Base-by-base conservation (phyloP, 179 eudicot genomes). In the Corrigiola litoralis region DNA sequence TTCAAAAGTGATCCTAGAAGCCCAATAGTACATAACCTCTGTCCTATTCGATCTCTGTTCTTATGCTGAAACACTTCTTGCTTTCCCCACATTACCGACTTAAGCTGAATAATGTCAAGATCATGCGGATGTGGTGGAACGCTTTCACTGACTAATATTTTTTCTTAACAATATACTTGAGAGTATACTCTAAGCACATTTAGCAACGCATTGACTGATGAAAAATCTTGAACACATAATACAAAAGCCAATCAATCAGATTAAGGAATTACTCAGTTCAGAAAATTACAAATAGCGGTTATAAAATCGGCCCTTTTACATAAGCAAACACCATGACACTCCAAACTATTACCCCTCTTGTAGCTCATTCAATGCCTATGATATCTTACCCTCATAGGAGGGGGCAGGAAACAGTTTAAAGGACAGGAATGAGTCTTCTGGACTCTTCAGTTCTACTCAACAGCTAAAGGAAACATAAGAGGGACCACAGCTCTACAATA, bases 401-500 rank as follows among this genome's bases (percentile, higher is more conserved):
- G 65, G 52, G 52, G 40, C 73, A 51, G 29, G 37, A 73, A 52
- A 54, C 64, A 52, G 27, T 61, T 45, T n/a, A 61, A 34, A 42
- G 41, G 2, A 9, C 63, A 61, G 59, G 17, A 16, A 44, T 69
- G 18, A 44, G 49, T 33, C 34, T 21, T 65, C 27, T 59, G 47
- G 49, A 67, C 67, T 60, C 61, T 34, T 37, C 20, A 49, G 18
- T 45, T 29, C 62, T 20, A 52, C 48, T 64, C 36, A 72, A 64
- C 4, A 23, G 41, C 24, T 56, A 47, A 57, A 44, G 54, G 49
- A 63, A 29, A 31, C 18, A 23, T 28, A 28, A 11, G 65, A 44
- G 72, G 78, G 74, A 24, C 74, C 74, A 73, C 69, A 68, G 40
- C 29, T 29, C 28, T 38, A 12, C 62, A 16, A 60, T n/a, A n/a